Base-by-base conservation (phyloP, 768 basidiomycete genomes). In the Pholiota microspora region DNA sequence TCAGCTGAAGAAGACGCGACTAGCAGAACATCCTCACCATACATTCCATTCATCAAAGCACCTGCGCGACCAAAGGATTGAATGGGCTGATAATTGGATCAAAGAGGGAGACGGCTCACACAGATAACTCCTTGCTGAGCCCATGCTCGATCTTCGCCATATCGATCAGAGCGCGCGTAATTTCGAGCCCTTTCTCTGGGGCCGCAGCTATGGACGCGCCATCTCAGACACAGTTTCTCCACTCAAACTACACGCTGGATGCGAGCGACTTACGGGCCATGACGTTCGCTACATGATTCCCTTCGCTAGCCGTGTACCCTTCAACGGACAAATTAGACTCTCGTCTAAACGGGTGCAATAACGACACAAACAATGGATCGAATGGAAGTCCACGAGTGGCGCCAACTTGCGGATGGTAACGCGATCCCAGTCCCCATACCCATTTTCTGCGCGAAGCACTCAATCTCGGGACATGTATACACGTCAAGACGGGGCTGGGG, bases 41-140 rank as follows among this genome's bases (percentile, higher is more conserved):
- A 81, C 79, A 56, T 81, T 81, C 80, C 80, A 83, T 64, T 81
- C 80, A 49, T 83, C 82, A 47, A 80, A 83, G 50, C 75, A 76
- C 2, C 75, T 74, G 25, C 21, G 24, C 45, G 34, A 25, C 7
- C 24, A 12, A 31, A 12, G 12, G 29, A 6, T 31, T 6, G 29
- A 31, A 31, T 36, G n/a, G 16, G 12, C 16, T n/a, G 25, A 28
- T 35, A 10, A 23, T 10, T 24, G 7, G 16, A 32, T 9, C 18
- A 34, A n/a, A 18, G 16, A 18, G 9, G 7, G 3, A 21, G 18
- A 8, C 10, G 13, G 18, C 69, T 21, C 59, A 77, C 73, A 77
- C 64, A 7, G 70, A 71, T 38, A 77, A 58, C 15, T 71, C 67
- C 55, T 74, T 77, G 15, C 60, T 63, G 4, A 76, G 53, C 2